Percentiles rank a stretch among this genome's conserved stretches.
These are phyloP conservation scores for Anthracocystis walkeri DNA, from an alignment of 1,284 basidiomycete species.

Conservation along the genomic window DNA sequence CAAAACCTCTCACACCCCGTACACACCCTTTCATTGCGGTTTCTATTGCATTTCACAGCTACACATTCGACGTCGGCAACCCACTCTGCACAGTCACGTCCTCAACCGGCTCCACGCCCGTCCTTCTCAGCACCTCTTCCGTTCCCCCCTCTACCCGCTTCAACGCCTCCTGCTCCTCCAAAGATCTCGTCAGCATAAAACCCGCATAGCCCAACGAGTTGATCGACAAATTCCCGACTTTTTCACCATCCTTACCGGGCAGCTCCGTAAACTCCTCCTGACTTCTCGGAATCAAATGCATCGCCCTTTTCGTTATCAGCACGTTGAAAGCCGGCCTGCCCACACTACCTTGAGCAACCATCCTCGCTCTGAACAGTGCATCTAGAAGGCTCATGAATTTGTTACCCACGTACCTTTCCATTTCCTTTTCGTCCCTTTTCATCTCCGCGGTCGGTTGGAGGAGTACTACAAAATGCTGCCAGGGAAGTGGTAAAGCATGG, in stretches of 20 bases:
- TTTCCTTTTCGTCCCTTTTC: conserved; percentile 8
- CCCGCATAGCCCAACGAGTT: conserved; percentile 65
- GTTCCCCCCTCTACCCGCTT: conserved; percentile 34
- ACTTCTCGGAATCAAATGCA: conserved; percentile 65
- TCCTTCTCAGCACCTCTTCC: conserved; percentile 33
- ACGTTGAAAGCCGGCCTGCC: conserved; percentile 56
- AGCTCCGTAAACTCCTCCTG: conserved; percentile 48
- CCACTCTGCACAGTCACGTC: conserved; percentile 50
- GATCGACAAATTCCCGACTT: conserved; percentile 50
- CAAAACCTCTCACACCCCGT: not conserved
- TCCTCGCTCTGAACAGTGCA: conserved; percentile 56
- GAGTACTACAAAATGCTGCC: conserved; percentile 67
- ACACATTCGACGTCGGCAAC: conserved; percentile 38
- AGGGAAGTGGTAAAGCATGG: conserved; percentile 61
- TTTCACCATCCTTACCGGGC: conserved; percentile 19
- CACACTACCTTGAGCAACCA: conserved; percentile 13
- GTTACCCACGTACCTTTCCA: conserved; percentile 57
- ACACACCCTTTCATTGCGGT: too few species aligned
- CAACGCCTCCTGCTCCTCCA: conserved; percentile 54
- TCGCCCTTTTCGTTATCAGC: conserved; percentile 59
- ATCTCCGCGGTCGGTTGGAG: conserved; percentile 34
- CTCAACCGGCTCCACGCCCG: conserved; percentile 40
- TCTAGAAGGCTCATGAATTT: conserved; percentile 63
- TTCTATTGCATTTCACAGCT: not conserved
- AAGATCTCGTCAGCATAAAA: conserved; percentile 55